Conservation (phyloP, 2,329 filamentous ascomycete genomes). For the Chaetothyriales sp. region DNA sequence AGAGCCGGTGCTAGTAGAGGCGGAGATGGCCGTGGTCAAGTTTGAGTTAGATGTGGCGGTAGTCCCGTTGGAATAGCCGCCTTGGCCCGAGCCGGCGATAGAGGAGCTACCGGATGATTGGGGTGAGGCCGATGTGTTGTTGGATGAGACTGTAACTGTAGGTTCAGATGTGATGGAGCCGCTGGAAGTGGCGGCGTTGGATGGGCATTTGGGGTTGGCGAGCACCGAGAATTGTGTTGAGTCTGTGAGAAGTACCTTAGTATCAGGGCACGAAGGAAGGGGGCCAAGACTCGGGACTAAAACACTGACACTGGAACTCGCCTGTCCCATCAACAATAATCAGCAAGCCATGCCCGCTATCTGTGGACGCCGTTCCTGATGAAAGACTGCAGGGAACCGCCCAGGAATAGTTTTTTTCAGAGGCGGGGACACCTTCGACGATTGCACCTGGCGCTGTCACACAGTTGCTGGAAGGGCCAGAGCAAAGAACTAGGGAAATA, state of each 20-base stretch:
- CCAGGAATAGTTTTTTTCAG: constrained; percentile 13
- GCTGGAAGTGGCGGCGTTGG: constrained; percentile 3
- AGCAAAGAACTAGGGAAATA: constrained; percentile 18
- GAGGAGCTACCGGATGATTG: constrained; percentile 1
- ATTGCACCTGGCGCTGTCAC: constrained; percentile 11
- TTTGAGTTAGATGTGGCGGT: constrained; percentile 2
- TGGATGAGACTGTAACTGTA: constrained; percentile 4
- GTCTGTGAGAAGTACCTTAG: constrained; percentile 4
- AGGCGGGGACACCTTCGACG: constrained; percentile 12
- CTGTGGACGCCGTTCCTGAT: constrained; percentile 10
- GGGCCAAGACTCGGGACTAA: not conserved
- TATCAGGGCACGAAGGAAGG: not conserved
- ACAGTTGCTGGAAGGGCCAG: constrained; percentile 16
- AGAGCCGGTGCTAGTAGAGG: constrained; percentile 2
- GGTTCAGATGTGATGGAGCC: constrained; percentile 2
- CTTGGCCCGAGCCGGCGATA: not conserved
- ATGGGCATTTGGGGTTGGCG: constrained; percentile 5
- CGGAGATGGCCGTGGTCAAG: not conserved
- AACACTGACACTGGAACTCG: constrained; percentile 16
- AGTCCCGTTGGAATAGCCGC: not conserved
- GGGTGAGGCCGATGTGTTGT: constrained; percentile 1
- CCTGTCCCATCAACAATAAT: constrained; percentile 19
- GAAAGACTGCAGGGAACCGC: constrained; percentile 15
- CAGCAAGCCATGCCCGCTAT: constrained; percentile 17
- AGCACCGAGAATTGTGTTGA: constrained; percentile 19